A percentile compares a stretch with the other conserved stretches of the same genome.
phyloP scores from a whole-genome alignment of 176 grass and related monocot species.

The Carex cristatella region DNA sequence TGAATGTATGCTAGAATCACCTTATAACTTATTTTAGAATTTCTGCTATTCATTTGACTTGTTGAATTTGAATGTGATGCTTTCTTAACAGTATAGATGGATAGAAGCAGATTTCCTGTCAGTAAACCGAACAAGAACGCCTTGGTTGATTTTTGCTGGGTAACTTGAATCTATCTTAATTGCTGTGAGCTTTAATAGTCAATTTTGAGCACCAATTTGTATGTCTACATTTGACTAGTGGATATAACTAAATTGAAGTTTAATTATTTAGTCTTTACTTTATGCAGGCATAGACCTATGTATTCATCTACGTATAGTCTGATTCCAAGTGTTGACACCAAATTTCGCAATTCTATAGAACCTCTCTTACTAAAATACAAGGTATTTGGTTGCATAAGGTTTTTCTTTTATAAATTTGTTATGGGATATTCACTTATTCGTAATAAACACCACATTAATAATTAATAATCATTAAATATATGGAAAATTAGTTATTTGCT shows the following conservation, averaged over 20 bases:
- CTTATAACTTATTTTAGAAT: not conserved
- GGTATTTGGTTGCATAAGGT: conserved; percentile 20
- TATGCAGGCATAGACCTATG: conserved; percentile 72
- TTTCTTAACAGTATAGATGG: conserved; percentile 48
- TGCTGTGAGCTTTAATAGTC: not conserved
- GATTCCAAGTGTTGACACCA: conserved; percentile 35
- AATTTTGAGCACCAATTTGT: not conserved
- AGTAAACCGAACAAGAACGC: conserved; percentile 56
- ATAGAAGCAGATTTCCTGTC: conserved; percentile 52
- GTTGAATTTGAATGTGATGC: conserved; percentile 7
- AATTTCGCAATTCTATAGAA: conserved; percentile 49
- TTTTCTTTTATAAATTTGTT: not conserved
- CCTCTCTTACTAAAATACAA: conserved; percentile 53
- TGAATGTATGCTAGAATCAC: too few species aligned
- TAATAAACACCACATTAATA: not conserved
- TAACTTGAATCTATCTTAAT: conserved; percentile 28
- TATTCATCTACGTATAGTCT: conserved; percentile 48
- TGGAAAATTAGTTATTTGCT: too few species aligned
- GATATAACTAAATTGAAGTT: not conserved
- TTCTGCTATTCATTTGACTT: not conserved
- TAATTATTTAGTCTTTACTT: not conserved
- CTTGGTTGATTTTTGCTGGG: conserved; percentile 80
- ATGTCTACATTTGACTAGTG: not conserved
- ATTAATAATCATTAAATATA: not conserved
- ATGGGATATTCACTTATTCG: not conserved